Conservation (phyloP, 2,329 filamentous ascomycete species). For the Fonsecaea multimorphosa region DNA sequence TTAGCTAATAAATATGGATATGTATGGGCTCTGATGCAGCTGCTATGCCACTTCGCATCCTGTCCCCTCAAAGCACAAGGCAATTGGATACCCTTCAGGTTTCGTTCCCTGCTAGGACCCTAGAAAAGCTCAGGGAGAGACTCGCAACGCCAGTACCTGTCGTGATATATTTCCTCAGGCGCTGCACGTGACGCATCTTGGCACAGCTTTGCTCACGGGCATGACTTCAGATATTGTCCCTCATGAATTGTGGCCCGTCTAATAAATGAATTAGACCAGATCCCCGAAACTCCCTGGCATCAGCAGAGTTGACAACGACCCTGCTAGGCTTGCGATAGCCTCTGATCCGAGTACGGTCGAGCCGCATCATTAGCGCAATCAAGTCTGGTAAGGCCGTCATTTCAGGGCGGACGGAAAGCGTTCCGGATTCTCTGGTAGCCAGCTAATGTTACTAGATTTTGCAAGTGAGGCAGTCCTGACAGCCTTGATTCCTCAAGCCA, state of each 20-base stretch:
- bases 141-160: not conserved
- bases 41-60: not conserved
- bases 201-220: not conserved
- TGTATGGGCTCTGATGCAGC: not conserved
- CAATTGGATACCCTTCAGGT: not conserved
- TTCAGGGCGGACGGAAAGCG: not conserved
- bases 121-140: not conserved
- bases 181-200: not conserved
- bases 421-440: not conserved
- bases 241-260: too few species aligned
- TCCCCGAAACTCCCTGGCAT: not conserved
- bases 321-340: too few species aligned
- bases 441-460: not conserved
- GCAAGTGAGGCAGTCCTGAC: not conserved
- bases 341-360: not conserved
- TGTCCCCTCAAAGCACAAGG: not conserved
- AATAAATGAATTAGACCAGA: not conserved
- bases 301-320: not conserved
- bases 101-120: not conserved
- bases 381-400: not conserved
- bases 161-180: not conserved
- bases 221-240: not conserved
- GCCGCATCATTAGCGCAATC: not conserved
- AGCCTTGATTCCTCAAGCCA: not conserved
- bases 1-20: not conserved